phyloP scores from a whole-genome alignment of 257 asterid genomes.

The Nicotiana otophora region DNA sequence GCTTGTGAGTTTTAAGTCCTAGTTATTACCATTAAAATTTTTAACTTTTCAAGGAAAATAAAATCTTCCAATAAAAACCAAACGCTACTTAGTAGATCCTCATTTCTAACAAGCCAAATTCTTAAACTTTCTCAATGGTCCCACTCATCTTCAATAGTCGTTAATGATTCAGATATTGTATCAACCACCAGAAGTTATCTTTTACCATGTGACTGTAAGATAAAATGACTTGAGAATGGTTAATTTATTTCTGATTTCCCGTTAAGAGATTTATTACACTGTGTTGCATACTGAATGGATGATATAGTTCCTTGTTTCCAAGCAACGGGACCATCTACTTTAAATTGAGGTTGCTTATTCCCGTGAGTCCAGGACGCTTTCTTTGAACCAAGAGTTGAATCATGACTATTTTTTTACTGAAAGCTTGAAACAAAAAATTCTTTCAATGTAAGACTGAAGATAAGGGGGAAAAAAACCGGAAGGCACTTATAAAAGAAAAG shows the following conservation, averaged over 20 bases:
- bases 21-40: no score
- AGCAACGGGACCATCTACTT: no score
- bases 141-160: not conserved
- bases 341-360: no score
- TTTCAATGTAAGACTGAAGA: not conserved
- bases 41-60: not conserved
- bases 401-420: not conserved
- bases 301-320: no score
- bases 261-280: not conserved
- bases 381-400: not conserved
- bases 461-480: not conserved
- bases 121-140: not conserved
- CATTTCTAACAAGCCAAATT: no score
- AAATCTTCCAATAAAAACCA: not conserved
- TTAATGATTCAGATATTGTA: not conserved
- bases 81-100: not conserved
- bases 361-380: no score
- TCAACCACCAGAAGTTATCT: not conserved
- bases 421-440: not conserved
- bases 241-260: not conserved
- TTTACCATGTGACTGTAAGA: not conserved
- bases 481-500: not conserved
- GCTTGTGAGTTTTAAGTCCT: not conserved
- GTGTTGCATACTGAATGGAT: no score
- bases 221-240: not conserved